These are phyloP conservation scores for Rhododendron mucronatum DNA, from an alignment of 148 eudicot genomes.

Conservation along the genomic window DNA sequence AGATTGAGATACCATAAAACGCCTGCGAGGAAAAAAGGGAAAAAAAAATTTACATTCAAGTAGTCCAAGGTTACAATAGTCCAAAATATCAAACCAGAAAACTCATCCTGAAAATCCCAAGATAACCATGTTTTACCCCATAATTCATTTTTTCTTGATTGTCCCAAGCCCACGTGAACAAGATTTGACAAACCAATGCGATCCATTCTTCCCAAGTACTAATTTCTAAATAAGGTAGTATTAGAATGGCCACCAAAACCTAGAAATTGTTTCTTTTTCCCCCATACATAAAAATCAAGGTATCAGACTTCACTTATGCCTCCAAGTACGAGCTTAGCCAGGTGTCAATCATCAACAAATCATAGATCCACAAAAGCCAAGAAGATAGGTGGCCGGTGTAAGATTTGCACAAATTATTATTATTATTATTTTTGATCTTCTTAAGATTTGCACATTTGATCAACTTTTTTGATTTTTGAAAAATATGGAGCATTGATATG, in stretches of 20 bases:
- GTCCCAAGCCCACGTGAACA: constrained; percentile 39
- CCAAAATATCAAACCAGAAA: too few relatives aligned
- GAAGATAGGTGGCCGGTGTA: constrained; percentile 2
- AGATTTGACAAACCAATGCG: constrained; percentile 40
- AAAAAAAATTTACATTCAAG: too few relatives aligned
- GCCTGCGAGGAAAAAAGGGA: too few relatives aligned
- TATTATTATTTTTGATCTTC: too few relatives aligned
- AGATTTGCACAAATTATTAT: too few relatives aligned
- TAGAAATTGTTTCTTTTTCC: neutral
- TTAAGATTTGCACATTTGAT: too few relatives aligned
- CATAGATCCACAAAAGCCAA: constrained; percentile 15
- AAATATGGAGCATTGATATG: too few relatives aligned
- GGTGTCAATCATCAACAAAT: constrained; percentile 60
- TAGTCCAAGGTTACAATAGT: too few relatives aligned
- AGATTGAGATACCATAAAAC: too few relatives aligned
- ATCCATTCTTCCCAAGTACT: constrained; percentile 14
- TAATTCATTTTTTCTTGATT: constrained; percentile 8
- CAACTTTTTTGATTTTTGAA: neutral
- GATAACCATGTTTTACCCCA: too few relatives aligned
- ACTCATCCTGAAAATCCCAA: too few relatives aligned
- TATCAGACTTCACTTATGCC: neutral
- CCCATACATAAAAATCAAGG: neutral
- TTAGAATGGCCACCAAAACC: constrained; percentile 2
- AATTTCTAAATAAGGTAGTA: neutral
- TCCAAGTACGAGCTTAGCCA: constrained; percentile 22